A percentile compares a stretch with the other conserved stretches of the same genome.
Conservation (phyloP, 2,329 filamentous ascomycete genomes). For the Clonostachys rhizophaga region DNA sequence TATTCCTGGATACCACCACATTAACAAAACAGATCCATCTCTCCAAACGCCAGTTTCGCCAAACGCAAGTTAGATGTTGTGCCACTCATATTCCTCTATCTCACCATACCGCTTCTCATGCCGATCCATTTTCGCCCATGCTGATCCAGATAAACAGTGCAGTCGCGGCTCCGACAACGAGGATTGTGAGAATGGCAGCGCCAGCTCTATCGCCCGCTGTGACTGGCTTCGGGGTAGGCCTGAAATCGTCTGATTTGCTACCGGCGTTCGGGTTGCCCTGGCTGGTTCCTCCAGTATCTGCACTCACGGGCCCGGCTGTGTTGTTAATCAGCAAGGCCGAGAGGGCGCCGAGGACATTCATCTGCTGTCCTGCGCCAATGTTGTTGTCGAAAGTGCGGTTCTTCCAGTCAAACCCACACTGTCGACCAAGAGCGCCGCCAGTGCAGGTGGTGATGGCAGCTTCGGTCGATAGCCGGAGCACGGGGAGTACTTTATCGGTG, state of each 20-base stretch:
- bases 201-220: conserved; percentile 23
- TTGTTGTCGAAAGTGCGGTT: conserved; percentile 39
- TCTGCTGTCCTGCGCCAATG: conserved; percentile 49
- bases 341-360: conserved; percentile 49
- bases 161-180: conserved; percentile 32
- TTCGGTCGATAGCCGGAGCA: conserved; percentile 50
- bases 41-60: no score
- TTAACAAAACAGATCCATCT: background rate
- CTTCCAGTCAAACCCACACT: conserved; percentile 61
- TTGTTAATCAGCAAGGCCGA: conserved; percentile 36
- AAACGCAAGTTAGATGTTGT: no score
- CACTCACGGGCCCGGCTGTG: conserved; percentile 30
- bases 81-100: no score
- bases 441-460: conserved; percentile 60
- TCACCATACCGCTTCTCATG: background rate
- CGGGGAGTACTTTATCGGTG: conserved; percentile 46
- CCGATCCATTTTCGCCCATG: background rate
- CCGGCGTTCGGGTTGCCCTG: conserved; percentile 27
- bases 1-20: background rate
- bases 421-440: conserved; percentile 49
- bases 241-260: background rate
- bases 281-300: conserved; percentile 41
- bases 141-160: conserved; percentile 46
- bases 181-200: conserved; percentile 39
- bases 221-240: background rate